Evolutionary conservation across 768 basidiomycete genomes (phyloP).

Genomic region (Mycena venus): DNA sequence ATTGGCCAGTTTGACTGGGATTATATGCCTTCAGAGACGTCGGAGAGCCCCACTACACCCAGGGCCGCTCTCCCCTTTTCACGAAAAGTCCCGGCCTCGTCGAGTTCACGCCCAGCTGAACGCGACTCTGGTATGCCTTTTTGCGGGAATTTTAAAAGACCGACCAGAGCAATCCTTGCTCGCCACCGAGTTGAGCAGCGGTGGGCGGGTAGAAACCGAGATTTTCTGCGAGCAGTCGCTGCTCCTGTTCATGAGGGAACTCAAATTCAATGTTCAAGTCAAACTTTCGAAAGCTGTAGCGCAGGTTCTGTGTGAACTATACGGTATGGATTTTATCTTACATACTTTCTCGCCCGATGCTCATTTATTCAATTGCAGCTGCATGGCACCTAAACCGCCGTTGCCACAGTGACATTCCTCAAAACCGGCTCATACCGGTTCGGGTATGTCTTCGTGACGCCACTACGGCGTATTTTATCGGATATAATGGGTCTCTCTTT

Average conservation of each 20-base stretch:
- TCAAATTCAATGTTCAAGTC: neutral
- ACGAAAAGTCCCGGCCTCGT: slow-evolving; percentile 15
- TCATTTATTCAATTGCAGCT: neutral
- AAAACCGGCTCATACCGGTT: neutral
- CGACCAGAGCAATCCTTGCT: neutral
- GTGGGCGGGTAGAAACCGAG: neutral
- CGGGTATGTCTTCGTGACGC: neutral
- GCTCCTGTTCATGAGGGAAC: neutral
- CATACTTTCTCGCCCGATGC: neutral
- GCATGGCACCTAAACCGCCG: neutral
- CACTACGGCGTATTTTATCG: neutral
- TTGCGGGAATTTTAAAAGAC: neutral
- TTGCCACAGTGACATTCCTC: neutral
- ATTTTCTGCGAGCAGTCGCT: neutral
- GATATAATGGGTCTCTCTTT: too few species aligned
- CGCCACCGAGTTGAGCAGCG: neutral
- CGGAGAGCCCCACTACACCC: slow-evolving; percentile 12
- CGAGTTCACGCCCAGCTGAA: slow-evolving; percentile 3
- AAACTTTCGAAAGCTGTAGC: neutral
- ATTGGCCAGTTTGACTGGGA: slow-evolving; percentile 33
- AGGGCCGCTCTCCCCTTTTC: slow-evolving; percentile 28
- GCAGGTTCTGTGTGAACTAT: neutral
- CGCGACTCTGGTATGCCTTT: neutral
- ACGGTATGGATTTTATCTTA: neutral
- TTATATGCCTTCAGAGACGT: slow-evolving; percentile 8